A percentile compares a stretch with the other conserved stretches of the same genome.
Evolutionary conservation across 139 green algal genomes (phyloP).

Genomic region (Micractinium sp.): DNA sequence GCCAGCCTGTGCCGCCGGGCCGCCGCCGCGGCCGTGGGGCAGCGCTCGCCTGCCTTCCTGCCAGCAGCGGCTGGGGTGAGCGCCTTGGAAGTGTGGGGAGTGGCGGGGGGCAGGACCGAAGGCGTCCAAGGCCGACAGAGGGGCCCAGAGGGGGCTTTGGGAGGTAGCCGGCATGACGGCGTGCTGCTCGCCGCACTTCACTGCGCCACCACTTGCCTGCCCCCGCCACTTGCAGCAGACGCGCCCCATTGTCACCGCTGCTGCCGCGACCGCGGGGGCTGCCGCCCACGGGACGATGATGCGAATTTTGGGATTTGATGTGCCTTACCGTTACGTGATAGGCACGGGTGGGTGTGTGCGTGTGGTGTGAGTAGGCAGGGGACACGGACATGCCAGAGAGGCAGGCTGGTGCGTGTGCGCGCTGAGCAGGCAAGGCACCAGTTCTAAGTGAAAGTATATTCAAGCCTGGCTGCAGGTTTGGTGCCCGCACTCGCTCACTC

Average conservation of each 20-base stretch:
- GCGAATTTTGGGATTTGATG: constrained; percentile 5
- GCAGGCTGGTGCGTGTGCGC: not conserved
- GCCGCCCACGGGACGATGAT: constrained; percentile 8
- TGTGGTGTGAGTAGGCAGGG: not conserved
- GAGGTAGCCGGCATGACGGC: not conserved
- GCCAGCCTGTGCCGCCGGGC: constrained; percentile 23
- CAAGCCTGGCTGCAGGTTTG: too few species aligned
- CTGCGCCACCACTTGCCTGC: too few species aligned
- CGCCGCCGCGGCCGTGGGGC: not conserved
- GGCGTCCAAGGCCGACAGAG: constrained; percentile 9
- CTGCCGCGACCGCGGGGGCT: constrained; percentile 8
- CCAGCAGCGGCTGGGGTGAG: constrained; percentile 7
- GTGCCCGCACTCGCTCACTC: too few species aligned
- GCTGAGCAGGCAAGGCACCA: not conserved
- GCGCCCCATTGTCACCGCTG: not conserved
- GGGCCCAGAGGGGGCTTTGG: not conserved
- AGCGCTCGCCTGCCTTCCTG: not conserved
- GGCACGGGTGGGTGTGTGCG: not conserved
- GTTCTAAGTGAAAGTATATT: too few species aligned
- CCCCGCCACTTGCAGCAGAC: not conserved
- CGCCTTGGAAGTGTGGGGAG: too few species aligned
- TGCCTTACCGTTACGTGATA: constrained; percentile 1
- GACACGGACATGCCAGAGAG: too few species aligned
- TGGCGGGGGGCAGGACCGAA: not conserved
- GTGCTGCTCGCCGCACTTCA: not conserved